Base-by-base conservation (phyloP, 148 eudicot genomes). In the Chenopodium formosanum region DNA sequence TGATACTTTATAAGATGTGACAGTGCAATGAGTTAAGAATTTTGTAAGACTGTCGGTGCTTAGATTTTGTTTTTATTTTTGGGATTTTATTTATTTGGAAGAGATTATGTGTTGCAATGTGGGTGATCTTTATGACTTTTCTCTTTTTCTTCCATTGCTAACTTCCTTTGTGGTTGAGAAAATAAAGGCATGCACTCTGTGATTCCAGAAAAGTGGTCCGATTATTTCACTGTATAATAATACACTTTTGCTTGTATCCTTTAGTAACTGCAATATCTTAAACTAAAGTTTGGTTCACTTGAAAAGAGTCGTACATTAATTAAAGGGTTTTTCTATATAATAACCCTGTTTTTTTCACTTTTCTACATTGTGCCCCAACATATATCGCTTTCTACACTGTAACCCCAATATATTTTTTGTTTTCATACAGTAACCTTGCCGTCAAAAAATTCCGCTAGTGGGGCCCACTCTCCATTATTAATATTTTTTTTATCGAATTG, bases 11-110 rank as follows among this genome's bases (percentile, higher is more conserved):
- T 17, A 10, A 56, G 72, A 80, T 62, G 74, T 80, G 81, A 84
- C 86, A 71, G 50, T 76, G 78, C 83, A 76, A 73, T 66, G 34
- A 71, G 44, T 48, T 73, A 60, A 73, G 29, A 73, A 48, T 73
- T n/a, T 40, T n/a, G 60, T 71, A 68, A 77, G 80, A 81, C 32
- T 84, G 86, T 84, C 86, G 86, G 86, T 84, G 86, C 53, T 67
- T 27, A 25, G 7, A 31, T 50, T 40, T 72, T 73, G 44, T 48
- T 69, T 62, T 60, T 27, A 1, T 32, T 62, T 46, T 79, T 67
- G 19, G 16, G 66, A 22, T n/a, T 78, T 68, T 34, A 4, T n/a
- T 9, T 22, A 48, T 60, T 31, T 62, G 60, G 20, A 4, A 20
- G 60, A 19, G 14, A 66, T 44, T 22, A 62, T n/a, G 25, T 62